Conservation (phyloP, 2,329 filamentous ascomycete species). For the Colletotrichum godetiae region DNA sequence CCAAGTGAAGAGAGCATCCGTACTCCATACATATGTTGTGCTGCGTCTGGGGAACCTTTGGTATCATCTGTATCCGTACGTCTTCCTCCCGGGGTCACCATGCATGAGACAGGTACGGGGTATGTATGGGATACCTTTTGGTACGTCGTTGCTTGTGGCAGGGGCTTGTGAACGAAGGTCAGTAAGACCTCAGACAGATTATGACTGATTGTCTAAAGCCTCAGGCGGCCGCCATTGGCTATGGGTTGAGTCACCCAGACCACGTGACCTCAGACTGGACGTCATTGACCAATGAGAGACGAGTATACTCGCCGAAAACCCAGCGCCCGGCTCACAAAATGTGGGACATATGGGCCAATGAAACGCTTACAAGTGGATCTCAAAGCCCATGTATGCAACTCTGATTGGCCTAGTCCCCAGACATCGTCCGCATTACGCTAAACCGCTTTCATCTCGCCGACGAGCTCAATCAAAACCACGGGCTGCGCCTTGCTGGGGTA, state of each 20-base stretch:
- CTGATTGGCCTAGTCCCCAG: slow-evolving; percentile 43
- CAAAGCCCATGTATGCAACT: fast-evolving
- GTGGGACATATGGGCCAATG: slow-evolving; percentile 46
- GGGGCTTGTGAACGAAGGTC: background rate
- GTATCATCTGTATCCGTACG: background rate
- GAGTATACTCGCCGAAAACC: slow-evolving; percentile 48
- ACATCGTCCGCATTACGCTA: slow-evolving; percentile 41
- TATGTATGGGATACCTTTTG: background rate
- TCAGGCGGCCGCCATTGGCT: slow-evolving; percentile 30
- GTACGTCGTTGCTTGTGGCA: background rate
- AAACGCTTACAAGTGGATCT: background rate
- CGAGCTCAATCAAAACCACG: slow-evolving; percentile 38
- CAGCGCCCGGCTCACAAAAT: slow-evolving; percentile 40
- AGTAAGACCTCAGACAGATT: background rate
- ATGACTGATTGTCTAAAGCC: background rate
- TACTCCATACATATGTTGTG: background rate
- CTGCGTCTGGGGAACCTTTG: background rate
- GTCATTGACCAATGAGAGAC: slow-evolving; percentile 47
- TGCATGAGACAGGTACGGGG: background rate
- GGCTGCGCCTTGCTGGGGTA: slow-evolving; percentile 37
- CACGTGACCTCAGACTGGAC: slow-evolving; percentile 36
- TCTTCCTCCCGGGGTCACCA: background rate
- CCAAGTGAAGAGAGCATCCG: background rate
- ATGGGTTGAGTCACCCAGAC: slow-evolving; percentile 34
- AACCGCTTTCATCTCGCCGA: slow-evolving; percentile 56